Conservation (phyloP, 805 yeast genomes). For the Ascoidea tarda region DNA sequence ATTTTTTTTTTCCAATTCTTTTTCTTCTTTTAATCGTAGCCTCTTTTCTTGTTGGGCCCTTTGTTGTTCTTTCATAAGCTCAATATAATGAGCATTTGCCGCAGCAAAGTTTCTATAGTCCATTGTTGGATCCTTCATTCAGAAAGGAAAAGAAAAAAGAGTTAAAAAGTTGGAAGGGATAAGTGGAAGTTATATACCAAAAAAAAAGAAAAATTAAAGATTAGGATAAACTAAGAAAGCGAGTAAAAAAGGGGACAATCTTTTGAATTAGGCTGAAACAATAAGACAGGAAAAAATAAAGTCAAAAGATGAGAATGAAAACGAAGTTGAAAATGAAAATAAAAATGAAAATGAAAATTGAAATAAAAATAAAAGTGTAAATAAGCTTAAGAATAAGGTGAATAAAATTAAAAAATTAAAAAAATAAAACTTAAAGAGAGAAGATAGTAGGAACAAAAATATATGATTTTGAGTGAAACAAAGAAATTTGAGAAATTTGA, state of each 20-base stretch:
- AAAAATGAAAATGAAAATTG: too few species aligned
- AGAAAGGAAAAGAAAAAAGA: background rate
- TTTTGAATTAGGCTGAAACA: background rate
- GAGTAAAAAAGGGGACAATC: background rate
- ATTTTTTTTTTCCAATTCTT: background rate
- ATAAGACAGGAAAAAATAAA: background rate
- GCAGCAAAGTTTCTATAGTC: background rate
- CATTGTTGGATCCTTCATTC: background rate
- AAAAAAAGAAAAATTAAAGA: too few species aligned
- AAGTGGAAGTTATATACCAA: background rate
- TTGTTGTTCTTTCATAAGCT: background rate
- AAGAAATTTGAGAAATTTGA: too few species aligned
- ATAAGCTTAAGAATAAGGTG: too few species aligned
- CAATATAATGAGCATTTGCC: background rate
- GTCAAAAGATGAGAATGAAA: too few species aligned
- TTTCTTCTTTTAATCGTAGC: background rate
- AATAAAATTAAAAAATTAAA: too few species aligned
- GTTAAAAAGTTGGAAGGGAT: background rate
- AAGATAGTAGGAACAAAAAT: too few species aligned
- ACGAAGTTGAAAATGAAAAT: too few species aligned
- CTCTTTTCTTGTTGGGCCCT: background rate
- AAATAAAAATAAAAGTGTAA: too few species aligned
- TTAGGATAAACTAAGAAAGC: background rate
- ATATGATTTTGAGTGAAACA: too few species aligned
- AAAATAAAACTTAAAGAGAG: too few species aligned